A percentile compares a stretch with the other conserved stretches of the same genome.
Conservation (phyloP, 1,284 basidiomycete genomes). For the Agaricales sp. region DNA sequence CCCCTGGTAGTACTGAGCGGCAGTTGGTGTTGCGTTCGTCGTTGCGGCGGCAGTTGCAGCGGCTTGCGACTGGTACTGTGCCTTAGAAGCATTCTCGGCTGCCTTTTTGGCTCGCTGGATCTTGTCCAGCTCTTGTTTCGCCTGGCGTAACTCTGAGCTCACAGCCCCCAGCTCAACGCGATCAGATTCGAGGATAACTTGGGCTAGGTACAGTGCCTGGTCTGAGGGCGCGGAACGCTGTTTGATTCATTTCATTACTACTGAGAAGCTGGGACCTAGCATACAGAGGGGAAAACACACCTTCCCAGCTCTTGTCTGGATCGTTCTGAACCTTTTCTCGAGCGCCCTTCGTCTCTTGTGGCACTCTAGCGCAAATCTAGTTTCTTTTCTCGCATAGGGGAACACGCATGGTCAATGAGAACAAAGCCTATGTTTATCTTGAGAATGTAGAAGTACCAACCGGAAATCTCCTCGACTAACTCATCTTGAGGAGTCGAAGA, state of each 20-base stretch:
- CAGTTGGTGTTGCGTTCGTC: conserved; percentile 2
- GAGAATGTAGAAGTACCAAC: conserved; percentile 24
- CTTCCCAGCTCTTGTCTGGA: conserved; percentile 42
- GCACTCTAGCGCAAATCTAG: conserved; percentile 57
- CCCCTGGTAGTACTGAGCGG: conserved; percentile 38
- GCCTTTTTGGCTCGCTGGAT: conserved; percentile 55
- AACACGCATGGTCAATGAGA: conserved; percentile 3
- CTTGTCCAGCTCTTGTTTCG: conserved; percentile 53
- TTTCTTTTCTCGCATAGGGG: conserved; percentile 29
- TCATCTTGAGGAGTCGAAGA: conserved; percentile 23
- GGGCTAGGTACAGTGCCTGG: conserved; percentile 51
- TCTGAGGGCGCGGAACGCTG: conserved; percentile 50
- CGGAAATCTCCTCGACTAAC: conserved; percentile 42
- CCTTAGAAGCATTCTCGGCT: no score
- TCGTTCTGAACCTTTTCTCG: conserved; percentile 43
- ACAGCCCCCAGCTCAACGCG: conserved; percentile 45
- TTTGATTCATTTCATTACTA: conserved; percentile 11
- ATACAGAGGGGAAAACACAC: conserved; percentile 28
- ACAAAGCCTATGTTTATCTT: conserved; percentile 1
- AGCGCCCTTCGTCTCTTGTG: conserved; percentile 44
- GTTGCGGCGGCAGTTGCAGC: conserved; percentile 5
- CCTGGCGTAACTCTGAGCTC: conserved; percentile 47
- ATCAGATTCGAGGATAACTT: conserved; percentile 53
- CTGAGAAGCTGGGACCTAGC: conserved; percentile 4
- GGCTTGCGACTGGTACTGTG: background rate